Base-by-base conservation (phyloP, 306 rosid species). In the Trifolium fragiferum region DNA sequence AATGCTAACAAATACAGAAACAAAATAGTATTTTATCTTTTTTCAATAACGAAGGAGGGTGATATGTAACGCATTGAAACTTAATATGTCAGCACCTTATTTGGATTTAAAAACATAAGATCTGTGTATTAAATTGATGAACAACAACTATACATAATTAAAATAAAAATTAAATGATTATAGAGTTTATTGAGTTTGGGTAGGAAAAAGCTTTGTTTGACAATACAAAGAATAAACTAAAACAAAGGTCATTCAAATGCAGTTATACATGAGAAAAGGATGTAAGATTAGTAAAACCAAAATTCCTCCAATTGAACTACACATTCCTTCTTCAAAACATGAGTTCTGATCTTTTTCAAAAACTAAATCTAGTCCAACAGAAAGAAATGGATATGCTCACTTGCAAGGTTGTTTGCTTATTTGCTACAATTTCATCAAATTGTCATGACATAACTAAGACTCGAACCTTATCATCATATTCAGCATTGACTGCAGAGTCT, bases 391-490 rank as follows among this genome's bases (percentile, higher is more conserved):
- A 50, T 47, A 51, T 47, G 32, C 53, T 66, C 53, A 55, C 41
- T 23, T 23, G 68, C 47, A 70, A 70, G 64, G 65, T 40, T 10
- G 23, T 70, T 65, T 30, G 35, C 38, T 49, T 10, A 21, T 70
- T 65, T 30, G 43, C 30, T 40, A 72, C 27, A 80, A 32, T 55
- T 38, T 30, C 69, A 59, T 47, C 59, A 77, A 78, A 70, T 61
- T 76, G 30, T 50, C 47, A 43, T 66, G 59, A 55, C 54, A 75
- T 80, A 72, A 78, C 60, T 59, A 73, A 62, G 19, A 66, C 38
- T 82, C 66, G 47, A 78, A 71, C 98, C 98, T 89, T 83, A 33
- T 87, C 78, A 82, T 86, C 62, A 49, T 43, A 44, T 27, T 15
- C 77, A 54, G 72, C 82, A 16, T 76, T 49, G 70, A 66, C 76